These are phyloP conservation scores for Pseudomassariella vexata DNA, from an alignment of 2,329 filamentous ascomycete species.

Conservation along the genomic window DNA sequence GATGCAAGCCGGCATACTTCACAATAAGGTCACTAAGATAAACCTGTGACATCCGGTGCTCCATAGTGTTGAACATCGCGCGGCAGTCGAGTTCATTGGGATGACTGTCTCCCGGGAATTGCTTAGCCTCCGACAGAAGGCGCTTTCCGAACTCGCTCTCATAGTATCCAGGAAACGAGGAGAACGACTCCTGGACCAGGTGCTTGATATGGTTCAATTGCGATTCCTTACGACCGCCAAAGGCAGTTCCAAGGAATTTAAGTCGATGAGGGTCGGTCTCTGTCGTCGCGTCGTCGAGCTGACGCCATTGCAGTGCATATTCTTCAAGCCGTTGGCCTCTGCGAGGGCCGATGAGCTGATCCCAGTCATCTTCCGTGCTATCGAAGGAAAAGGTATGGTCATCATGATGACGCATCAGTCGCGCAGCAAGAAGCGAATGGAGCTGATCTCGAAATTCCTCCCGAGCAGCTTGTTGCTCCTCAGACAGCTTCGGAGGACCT, in stretches of 20 bases:
- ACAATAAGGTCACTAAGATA: slow-evolving; percentile 17
- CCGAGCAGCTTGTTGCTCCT: slow-evolving; percentile 9
- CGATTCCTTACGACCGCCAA: slow-evolving; percentile 20
- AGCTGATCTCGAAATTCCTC: slow-evolving; percentile 11
- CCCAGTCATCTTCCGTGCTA: slow-evolving; percentile 18
- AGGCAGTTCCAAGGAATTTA: slow-evolving; percentile 20
- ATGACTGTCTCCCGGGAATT: slow-evolving; percentile 9
- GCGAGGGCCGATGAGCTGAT: slow-evolving; percentile 15
- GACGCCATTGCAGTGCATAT: slow-evolving; percentile 17
- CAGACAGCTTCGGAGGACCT: slow-evolving; percentile 10
- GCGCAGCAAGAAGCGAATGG: slow-evolving; percentile 13
- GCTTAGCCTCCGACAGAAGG: slow-evolving; percentile 9
- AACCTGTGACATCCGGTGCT: slow-evolving; percentile 20
- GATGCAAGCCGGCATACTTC: slow-evolving; percentile 13
- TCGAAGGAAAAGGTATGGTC: slow-evolving; percentile 21
- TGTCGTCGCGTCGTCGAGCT: slow-evolving; percentile 2
- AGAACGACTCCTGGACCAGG: slow-evolving; percentile 19
- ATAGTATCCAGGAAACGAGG: slow-evolving; percentile 19
- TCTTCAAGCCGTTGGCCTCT: slow-evolving; percentile 9
- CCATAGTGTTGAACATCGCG: slow-evolving; percentile 21
- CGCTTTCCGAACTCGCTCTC: slow-evolving; percentile 10
- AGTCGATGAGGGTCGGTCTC: no score
- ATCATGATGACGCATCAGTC: slow-evolving; percentile 7
- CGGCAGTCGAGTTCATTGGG: slow-evolving; percentile 14
- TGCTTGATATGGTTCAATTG: slow-evolving; percentile 20